Percentiles rank a stretch among this genome's conserved stretches.
phyloP scores from a whole-genome alignment of 2,329 filamentous ascomycete genomes.

The Aspergillus vadensis region DNA sequence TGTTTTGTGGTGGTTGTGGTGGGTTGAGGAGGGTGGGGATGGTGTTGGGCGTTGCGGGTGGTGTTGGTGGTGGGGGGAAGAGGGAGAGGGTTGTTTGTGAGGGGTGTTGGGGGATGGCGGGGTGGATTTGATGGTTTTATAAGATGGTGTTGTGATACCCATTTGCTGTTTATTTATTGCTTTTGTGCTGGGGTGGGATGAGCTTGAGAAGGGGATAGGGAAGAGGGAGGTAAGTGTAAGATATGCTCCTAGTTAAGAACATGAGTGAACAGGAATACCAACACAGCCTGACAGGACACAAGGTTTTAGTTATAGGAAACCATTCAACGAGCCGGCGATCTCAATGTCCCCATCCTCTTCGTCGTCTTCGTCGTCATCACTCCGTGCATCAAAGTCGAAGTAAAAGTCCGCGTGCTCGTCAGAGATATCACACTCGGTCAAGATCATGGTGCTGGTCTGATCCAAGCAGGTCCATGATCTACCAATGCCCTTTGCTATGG shows the following conservation, averaged over 20 bases:
- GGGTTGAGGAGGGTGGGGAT: slow-evolving; percentile 13
- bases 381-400: neutral
- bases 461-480: neutral
- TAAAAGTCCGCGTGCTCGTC: neutral
- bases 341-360: neutral
- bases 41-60: neutral
- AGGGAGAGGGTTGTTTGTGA: neutral
- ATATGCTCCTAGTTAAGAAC: too few species aligned
- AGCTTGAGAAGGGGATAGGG: neutral
- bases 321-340: neutral
- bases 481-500: neutral
- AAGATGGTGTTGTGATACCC: neutral
- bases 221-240: neutral
- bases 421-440: neutral
- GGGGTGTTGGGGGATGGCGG: neutral
- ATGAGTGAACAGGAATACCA: neutral
- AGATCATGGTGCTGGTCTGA: neutral
- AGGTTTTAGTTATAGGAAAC: neutral
- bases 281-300: too few species aligned
- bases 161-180: too few species aligned
- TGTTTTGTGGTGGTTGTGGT: slow-evolving; percentile 29
- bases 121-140: neutral
- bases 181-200: too few species aligned
- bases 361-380: neutral
- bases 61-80: neutral